A percentile compares a stretch with the other conserved stretches of the same genome.
Evolutionary conservation across 106 monocot species (phyloP).

Genomic region (Dioscorea dumetorum): DNA sequence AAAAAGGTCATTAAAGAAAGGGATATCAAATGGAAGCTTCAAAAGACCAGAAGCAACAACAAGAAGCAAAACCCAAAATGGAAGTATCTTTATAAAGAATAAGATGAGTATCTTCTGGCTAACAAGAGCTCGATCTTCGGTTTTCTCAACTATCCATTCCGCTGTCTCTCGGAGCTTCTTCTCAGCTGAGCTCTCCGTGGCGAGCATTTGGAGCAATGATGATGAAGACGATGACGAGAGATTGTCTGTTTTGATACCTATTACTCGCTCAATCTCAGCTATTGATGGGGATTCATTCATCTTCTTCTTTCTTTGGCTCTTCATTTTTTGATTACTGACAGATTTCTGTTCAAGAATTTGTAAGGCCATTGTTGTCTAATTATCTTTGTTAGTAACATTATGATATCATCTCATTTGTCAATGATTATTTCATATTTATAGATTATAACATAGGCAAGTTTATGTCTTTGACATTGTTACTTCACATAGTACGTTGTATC

Average conservation of each 20-base stretch:
- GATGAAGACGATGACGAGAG: not conserved
- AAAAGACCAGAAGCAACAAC: slow-evolving; percentile 58
- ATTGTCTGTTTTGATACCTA: slow-evolving; percentile 24
- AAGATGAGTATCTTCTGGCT: slow-evolving; percentile 51
- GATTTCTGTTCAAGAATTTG: no score
- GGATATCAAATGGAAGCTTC: slow-evolving; percentile 51
- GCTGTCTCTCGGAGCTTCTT: slow-evolving; percentile 47
- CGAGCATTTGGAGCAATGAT: slow-evolving; percentile 35
- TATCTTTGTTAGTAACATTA: no score
- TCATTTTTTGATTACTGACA: no score
- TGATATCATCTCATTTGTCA: no score
- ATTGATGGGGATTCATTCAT: slow-evolving; percentile 20
- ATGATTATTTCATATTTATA: no score
- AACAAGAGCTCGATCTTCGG: slow-evolving; percentile 24
- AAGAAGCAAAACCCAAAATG: slow-evolving; percentile 61
- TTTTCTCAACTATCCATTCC: slow-evolving; percentile 54
- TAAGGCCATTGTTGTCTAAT: no score
- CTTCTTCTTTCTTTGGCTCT: not conserved
- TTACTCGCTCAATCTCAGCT: slow-evolving; percentile 43
- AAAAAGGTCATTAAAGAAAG: slow-evolving; percentile 44
- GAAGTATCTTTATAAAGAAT: slow-evolving; percentile 45
- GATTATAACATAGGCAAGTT: no score
- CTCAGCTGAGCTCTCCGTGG: slow-evolving; percentile 48
- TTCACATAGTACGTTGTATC: no score
- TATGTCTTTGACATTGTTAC: no score